Base-by-base conservation (phyloP, 2,329 filamentous ascomycete genomes). In the Alternaria tenuissima region DNA sequence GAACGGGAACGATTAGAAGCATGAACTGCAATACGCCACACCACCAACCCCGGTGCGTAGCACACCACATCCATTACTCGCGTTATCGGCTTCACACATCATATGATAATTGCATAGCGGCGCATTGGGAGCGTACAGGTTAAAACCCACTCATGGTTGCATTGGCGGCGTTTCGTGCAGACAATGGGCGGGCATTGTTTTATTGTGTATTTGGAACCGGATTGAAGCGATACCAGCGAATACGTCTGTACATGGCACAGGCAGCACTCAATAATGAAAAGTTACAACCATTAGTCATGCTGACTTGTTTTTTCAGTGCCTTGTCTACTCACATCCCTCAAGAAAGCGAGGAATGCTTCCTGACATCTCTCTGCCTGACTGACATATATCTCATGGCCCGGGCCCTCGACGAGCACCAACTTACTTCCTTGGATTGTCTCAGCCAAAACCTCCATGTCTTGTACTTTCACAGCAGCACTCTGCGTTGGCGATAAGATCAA, bases 351-450 rank as follows among this genome's bases (percentile, higher is more conserved):
- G 12, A 72, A 74, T 2, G 49, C 53, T 18, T 26, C 42, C 56
- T 77, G 75, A 57, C 70, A 78, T 43, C 59, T 61, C 36, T 71
- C 66, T 1, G 74, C 64, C 28, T 67, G 56, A 2, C 72, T 75
- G 6, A 76, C 69, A 55, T 76, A 78, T n/a, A 78, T 78, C 64
- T 79, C 76, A 63, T 78, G 76, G 7, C 74, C 75, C 14, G 62
- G 62, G 2, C 69, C 74, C 41, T 72, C 62, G 11, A 78, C 52
- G 11, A 74, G 52, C 57, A 67, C 74, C 38, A 78, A 22, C 30
- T 47, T 67, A 28, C 70, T 61, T 6, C 64, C 64, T 5, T 43
- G 6, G 7, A 77, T 67, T 49, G 55, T 52, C 34, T 61, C 49
- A 7, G 42, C 47, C 2, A 78, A 20, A 4, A 46, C 48, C 55